Evolutionary conservation across 108 stramenopile species (phyloP).

Genomic region (Fragilariopsis cylindrus): DNA sequence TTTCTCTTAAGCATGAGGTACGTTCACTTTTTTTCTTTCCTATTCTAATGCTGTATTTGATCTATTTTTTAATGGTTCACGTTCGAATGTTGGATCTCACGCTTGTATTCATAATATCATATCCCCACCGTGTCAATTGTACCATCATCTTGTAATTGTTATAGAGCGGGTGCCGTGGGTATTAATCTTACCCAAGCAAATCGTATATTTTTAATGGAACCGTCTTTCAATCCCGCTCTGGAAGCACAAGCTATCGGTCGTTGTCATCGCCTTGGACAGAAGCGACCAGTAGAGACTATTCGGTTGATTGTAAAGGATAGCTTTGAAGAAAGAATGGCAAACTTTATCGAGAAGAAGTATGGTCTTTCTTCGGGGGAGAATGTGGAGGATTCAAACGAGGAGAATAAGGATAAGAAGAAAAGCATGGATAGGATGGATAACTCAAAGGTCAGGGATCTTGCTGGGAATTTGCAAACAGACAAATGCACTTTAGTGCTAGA

Average conservation of each 20-base stretch:
- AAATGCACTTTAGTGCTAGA: conserved; percentile 17
- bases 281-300: conserved; percentile 34
- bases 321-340: conserved; percentile 36
- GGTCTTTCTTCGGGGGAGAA: neutral
- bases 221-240: conserved; percentile 50
- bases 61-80: neutral
- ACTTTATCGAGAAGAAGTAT: conserved; percentile 42
- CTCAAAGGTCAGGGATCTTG: neutral
- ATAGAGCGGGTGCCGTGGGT: conserved; percentile 52
- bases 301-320: conserved; percentile 33
- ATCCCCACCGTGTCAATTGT: conserved; percentile 1
- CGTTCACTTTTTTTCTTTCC: conserved; percentile 5
- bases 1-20: conserved; percentile 55
- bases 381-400: neutral
- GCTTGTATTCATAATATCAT: neutral
- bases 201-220: conserved; percentile 69
- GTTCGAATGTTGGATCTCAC: neutral
- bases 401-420: neutral
- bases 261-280: conserved; percentile 59
- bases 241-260: conserved; percentile 70
- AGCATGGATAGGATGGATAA: neutral
- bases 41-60: neutral
- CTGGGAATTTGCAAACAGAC: conserved; percentile 26
- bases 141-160: neutral
- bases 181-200: conserved; percentile 65